A percentile compares a stretch with the other conserved stretches of the same genome.
Evolutionary conservation across 1,139 yeast genomes (phyloP).

Genomic region (Sporopachydermia cereana): DNA sequence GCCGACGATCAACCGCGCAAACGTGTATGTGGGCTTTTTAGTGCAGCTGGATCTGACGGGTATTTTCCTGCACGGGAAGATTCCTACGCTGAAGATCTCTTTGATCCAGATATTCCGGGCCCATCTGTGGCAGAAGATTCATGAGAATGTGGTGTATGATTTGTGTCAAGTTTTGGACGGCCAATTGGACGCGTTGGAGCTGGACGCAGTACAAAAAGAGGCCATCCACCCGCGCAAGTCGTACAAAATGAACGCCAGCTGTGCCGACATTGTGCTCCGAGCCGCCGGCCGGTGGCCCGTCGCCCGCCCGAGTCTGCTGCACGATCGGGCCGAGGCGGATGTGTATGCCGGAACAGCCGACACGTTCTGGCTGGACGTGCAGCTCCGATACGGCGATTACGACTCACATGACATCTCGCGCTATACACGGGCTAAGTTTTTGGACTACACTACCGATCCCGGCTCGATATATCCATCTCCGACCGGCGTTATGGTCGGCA

Average conservation of each 20-base stretch:
- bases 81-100: conserved; percentile 92
- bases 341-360: conserved; percentile 43
- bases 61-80: conserved; percentile 92
- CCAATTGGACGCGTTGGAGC: conserved; percentile 71
- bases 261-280: conserved; percentile 78
- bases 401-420: conserved; percentile 95
- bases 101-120: conserved; percentile 94
- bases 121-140: conserved; percentile 98
- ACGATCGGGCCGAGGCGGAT: conserved; percentile 43
- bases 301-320: conserved; percentile 68
- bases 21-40: conserved; percentile 93
- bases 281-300: conserved; percentile 80
- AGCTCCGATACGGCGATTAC: conserved; percentile 90
- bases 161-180: conserved; percentile 85
- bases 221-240: conserved; percentile 96
- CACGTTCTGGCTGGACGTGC: conserved; percentile 93
- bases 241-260: conserved; percentile 90
- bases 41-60: conserved; percentile 96
- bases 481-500: conserved; percentile 81
- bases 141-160: conserved; percentile 90
- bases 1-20: conserved; percentile 95
- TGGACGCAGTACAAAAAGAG: conserved; percentile 81
- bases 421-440: conserved; percentile 82
- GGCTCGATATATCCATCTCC: conserved; percentile 85
- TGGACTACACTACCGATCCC: conserved; percentile 87